Base-by-base conservation (phyloP, 2,329 filamentous ascomycete species). In the Penicillium sp. region DNA sequence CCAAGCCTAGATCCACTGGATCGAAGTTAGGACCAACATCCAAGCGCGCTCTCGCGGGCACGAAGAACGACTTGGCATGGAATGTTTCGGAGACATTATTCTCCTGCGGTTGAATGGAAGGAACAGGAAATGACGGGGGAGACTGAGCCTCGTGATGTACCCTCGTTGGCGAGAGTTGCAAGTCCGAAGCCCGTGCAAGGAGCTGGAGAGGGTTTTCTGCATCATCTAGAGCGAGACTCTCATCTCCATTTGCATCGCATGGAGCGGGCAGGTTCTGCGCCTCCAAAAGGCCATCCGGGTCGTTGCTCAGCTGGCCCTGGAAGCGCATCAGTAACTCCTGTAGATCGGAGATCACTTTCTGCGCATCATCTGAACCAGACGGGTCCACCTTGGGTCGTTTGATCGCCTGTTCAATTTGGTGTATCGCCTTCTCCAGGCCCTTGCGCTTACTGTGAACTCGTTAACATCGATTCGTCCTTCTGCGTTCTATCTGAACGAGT, bases 131-230 rank as follows among this genome's bases (percentile, higher is more conserved):
- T 12, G 56, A 59, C 4, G 54, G 50, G 35, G 58, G 54, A 34
- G 38, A 48, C 34, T 36, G 49, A 17, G 41, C 31, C 46, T 42
- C 15, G 56, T 54, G 35, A 36, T 47, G 33, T 35, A 50, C 36
- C 35, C 57, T 42, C 39, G 45, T 57, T 12, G 61, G 71, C 15
- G 72, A 74, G n/a, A 76, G 68, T 41, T 76, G 75, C 26, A 84
- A 70, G 60, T 84, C 81, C 0, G 83, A 86, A 1, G 82, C 83
- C 20, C 82, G 74, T 2, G 83, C 83, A 22, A 87, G 76, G 11
- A 86, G 66, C 57, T 87, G 82, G 4, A 86, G 65, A 0, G 82
- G 82, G 44, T 86, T 87, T 54, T 87, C 82, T 3, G 82, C 82
- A 56, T 85, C 83, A 49, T 86, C 82, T 16, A 84, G 67, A 9